phyloP scores from a whole-genome alignment of 2,329 filamentous ascomycete species.

The Alternaria longipes region DNA sequence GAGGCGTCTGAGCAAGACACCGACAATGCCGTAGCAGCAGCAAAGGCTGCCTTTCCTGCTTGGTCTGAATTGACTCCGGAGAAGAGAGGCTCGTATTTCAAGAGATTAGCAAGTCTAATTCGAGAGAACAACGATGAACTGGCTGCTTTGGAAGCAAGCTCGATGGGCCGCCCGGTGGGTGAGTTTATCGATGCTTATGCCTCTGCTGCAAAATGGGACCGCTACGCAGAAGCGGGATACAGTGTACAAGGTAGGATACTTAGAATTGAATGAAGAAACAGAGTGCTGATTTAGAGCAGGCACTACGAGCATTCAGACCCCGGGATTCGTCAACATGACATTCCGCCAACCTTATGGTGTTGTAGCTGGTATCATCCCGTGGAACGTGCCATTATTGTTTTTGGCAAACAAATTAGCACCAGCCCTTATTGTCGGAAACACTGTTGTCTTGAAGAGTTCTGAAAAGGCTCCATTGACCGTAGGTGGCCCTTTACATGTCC shows the following conservation, averaged over 20 bases:
- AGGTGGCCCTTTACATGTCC: conserved; percentile 65
- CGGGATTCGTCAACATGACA: conserved; percentile 65
- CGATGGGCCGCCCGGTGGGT: conserved; percentile 85
- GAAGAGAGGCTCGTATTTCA: conserved; percentile 41
- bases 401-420: conserved; percentile 39
- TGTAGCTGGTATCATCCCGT: conserved; percentile 81
- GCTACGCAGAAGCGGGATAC: conserved; percentile 77
- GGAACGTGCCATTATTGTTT: conserved; percentile 42
- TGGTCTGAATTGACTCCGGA: conserved; percentile 65
- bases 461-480: conserved; percentile 69
- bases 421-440: conserved; percentile 47
- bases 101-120: conserved; percentile 77
- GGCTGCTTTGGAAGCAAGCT: conserved; percentile 81
- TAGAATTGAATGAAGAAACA: neutral
- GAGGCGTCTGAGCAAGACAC: conserved; percentile 59
- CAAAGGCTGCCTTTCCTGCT: conserved; percentile 75
- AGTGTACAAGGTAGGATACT: conserved; percentile 66
- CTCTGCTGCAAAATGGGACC: conserved; percentile 80
- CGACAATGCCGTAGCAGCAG: conserved; percentile 73
- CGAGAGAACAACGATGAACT: conserved; percentile 82
- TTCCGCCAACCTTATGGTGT: conserved; percentile 83
- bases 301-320: conserved; percentile 71
- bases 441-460: conserved; percentile 47
- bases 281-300: conserved; percentile 47
- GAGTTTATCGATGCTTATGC: conserved; percentile 82